Conservation (phyloP, 768 basidiomycete genomes). For the Pleurotus ostreatus region DNA sequence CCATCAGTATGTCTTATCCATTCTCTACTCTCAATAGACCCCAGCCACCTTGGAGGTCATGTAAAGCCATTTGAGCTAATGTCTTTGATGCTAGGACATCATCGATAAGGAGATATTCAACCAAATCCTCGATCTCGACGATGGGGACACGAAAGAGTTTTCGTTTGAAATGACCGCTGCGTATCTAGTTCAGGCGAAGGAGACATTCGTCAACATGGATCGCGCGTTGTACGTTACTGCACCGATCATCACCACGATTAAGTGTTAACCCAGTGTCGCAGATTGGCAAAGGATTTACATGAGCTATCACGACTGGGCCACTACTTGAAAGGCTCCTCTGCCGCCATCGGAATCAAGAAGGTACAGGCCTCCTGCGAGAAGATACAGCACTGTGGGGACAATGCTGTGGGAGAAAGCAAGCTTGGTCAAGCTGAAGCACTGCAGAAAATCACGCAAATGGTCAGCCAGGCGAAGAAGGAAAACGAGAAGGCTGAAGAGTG, state of each 20-base stretch:
- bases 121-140: slow-evolving; percentile 92
- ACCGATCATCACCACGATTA: background rate
- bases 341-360: slow-evolving; percentile 79
- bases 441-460: slow-evolving; percentile 48
- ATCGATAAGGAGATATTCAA: slow-evolving; percentile 79
- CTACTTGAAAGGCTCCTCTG: slow-evolving; percentile 96
- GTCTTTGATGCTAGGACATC: background rate
- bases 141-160: slow-evolving; percentile 75
- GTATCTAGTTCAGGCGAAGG: slow-evolving; percentile 76
- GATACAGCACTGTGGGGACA: slow-evolving; percentile 86
- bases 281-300: slow-evolving; percentile 53
- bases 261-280: slow-evolving; percentile 21
- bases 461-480: slow-evolving; percentile 61
- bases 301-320: slow-evolving; percentile 78
- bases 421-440: slow-evolving; percentile 50
- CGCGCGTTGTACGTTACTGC: slow-evolving; percentile 63
- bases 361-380: slow-evolving; percentile 86
- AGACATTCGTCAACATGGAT: slow-evolving; percentile 79
- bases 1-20: background rate
- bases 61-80: background rate
- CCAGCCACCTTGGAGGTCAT: background rate
- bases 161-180: slow-evolving; percentile 72
- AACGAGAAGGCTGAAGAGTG: slow-evolving; percentile 66
- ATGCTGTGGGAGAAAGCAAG: slow-evolving; percentile 44
- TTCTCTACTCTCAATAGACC: background rate